Base-by-base conservation (phyloP, 768 basidiomycete species). In the Ramaria rubella region DNA sequence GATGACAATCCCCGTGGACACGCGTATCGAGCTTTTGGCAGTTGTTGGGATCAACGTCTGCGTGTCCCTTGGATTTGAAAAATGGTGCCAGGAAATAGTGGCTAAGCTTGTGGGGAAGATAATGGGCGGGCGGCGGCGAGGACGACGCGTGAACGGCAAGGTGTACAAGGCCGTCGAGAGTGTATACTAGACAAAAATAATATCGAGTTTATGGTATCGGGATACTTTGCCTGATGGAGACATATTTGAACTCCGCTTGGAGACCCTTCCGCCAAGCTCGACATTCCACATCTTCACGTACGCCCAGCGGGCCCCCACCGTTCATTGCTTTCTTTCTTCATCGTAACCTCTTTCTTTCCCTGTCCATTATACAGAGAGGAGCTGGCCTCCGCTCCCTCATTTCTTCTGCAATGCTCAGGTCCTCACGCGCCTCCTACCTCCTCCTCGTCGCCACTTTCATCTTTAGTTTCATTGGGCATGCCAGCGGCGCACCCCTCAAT, bases 131-230 rank as follows among this genome's bases (percentile, higher is more conserved):
- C 75, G 75, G 55, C 71, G 80, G 58, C 74, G 86, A 57, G 74
- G 73, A 48, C 73, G 75, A 45, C 19, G 42, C 9, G 23, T 46
- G 24, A 82, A 82, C 14, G 86, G 85, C 4, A 92, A 92, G 67
- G 70, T 79, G 49, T 98, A 98, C 78, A 94, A 94, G 71, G 75
- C 79, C 8, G 83, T 98, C 2, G 90, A 92, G 63, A 82, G 84
- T 21, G 84, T 81, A 50, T 65, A 64, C 29, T 60, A 34, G 48
- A 21, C 33, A 26, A 30, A 21, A 21, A 23, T 26, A 4, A 9
- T 57, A 40, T 34, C 19, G 48, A 59, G 27, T 27, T 55, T 36
- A 24, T 51, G 55, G 19, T 38, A 52, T 26, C 19, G 24, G 54
- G 29, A 12, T 43, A 24, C 17, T 26, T 21, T 31, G 36, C 27